Conservation (phyloP, 108 stramenopile species). For the Nitzschia sp. region DNA sequence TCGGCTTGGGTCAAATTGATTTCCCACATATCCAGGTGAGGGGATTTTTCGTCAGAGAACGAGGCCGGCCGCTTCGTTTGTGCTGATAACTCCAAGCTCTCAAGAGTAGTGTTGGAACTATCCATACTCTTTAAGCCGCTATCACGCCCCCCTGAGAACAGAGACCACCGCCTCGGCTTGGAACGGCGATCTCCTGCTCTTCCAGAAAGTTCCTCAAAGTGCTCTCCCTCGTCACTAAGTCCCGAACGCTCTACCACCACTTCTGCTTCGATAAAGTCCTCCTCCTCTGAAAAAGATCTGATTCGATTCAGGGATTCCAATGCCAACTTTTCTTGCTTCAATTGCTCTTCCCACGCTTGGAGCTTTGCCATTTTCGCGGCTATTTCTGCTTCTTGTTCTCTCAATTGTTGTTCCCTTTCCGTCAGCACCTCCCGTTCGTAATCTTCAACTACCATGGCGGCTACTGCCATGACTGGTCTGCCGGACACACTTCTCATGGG, state of each 20-base stretch:
- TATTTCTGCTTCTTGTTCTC: slow-evolving; percentile 12
- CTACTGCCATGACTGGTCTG: background rate
- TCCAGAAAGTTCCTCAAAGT: background rate
- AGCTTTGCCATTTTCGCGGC: slow-evolving; percentile 8
- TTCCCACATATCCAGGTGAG: background rate
- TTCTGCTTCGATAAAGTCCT: background rate
- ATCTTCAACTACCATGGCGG: slow-evolving; percentile 14
- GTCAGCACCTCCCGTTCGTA: background rate
- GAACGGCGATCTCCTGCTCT: background rate
- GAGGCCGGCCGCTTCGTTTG: background rate
- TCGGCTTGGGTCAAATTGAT: background rate
- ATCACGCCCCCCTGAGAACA: background rate
- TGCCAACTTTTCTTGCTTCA: background rate
- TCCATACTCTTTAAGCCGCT: too few species aligned
- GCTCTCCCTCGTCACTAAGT: background rate
- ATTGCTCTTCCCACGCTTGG: slow-evolving; percentile 10
- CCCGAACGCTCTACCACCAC: background rate
- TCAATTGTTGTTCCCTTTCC: background rate
- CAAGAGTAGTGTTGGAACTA: background rate
- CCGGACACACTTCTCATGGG: background rate
- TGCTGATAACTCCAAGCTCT: background rate
- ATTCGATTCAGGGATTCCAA: background rate
- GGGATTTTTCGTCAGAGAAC: background rate
- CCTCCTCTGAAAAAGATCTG: background rate
- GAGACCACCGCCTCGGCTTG: background rate